Base-by-base conservation (phyloP, 2,329 filamentous ascomycete species). In the Pestalotiopsis fici region DNA sequence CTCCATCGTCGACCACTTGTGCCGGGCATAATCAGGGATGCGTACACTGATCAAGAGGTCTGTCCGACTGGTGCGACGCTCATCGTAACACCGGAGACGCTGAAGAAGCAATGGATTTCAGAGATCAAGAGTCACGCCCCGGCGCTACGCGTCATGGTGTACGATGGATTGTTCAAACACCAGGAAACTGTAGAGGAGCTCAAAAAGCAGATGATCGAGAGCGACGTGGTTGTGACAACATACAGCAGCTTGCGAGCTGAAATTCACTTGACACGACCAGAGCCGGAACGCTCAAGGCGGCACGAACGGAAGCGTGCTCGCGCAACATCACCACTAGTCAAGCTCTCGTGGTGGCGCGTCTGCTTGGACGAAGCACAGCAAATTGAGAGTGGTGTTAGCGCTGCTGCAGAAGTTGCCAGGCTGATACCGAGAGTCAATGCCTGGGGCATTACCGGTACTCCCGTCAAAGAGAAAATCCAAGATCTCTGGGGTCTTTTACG, bases 381-480 rank as follows among this genome's bases (percentile, higher is more conserved):
- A 92, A 90, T 98, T 55, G 95, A 98, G 76, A 95, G 89, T 71
- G 94, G 94, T 39, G 90, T 97, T 3, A 95, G 90, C 73, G 91
- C 93, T 72, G 93, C 95, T 31, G 95, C 96, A 1, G 88, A 86
- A 59, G 90, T 98, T 15, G 94, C 94, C 43, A 88, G 90, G 54
- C 83, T 91, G 28, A 91, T 99, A 69, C 94, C 95, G 57, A 88
- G 96, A 31, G 81, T 93, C 70, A 95, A 97, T 79, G 91, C 94
- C 2, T 98, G 96, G 96, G 94, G 92, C 15, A 90, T 99, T 54
- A 95, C 94, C 0, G 96, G 94, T 55, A 99, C 96, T 0, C 96
- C 96, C 0, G 86, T 98, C 47, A 91, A 93, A 71, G 93, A 94
- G 71, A 87, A 94, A 69, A 87, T 95, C 37, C 79, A 82, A 73